Evolutionary conservation across 139 green algal genomes (phyloP).

Genomic region (Monoraphidium neglectum): DNA sequence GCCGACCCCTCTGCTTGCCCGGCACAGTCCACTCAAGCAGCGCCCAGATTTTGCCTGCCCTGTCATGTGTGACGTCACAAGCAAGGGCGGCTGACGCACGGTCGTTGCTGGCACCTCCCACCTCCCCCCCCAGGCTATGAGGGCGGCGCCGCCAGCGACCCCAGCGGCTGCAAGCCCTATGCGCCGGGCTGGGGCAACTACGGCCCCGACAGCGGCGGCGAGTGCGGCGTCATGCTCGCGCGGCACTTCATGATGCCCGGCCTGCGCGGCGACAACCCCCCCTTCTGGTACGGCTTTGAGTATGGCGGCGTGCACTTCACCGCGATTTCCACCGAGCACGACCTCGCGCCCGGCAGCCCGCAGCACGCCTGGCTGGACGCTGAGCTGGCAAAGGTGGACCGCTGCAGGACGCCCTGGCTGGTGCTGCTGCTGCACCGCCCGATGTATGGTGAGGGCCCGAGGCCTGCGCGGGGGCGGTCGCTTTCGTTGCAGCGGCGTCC

Average conservation of each 20-base stretch:
- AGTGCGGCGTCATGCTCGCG: slow-evolving; percentile 64
- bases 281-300: slow-evolving; percentile 87
- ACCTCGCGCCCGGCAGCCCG: slow-evolving; percentile 47
- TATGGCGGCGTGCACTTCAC: slow-evolving; percentile 74
- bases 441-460: too few species aligned
- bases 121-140: neutral
- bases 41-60: too few species aligned
- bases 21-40: too few species aligned
- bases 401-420: slow-evolving; percentile 76
- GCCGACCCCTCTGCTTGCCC: too few species aligned
- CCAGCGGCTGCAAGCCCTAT: slow-evolving; percentile 48
- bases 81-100: too few species aligned
- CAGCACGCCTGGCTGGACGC: slow-evolving; percentile 73
- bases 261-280: slow-evolving; percentile 37
- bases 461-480: too few species aligned
- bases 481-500: too few species aligned
- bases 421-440: slow-evolving; percentile 74
- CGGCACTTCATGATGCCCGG: slow-evolving; percentile 66
- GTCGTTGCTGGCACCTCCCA: too few species aligned
- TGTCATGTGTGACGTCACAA: too few species aligned
- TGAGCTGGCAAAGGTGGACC: slow-evolving; percentile 71
- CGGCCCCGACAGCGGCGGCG: slow-evolving; percentile 63
- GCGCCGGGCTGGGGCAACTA: slow-evolving; percentile 66
- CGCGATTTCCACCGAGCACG: slow-evolving; percentile 78
- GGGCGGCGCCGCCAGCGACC: slow-evolving; percentile 33